Evolutionary conservation across 345 rosid species (phyloP).

Genomic region (Euclidium syriacum): DNA sequence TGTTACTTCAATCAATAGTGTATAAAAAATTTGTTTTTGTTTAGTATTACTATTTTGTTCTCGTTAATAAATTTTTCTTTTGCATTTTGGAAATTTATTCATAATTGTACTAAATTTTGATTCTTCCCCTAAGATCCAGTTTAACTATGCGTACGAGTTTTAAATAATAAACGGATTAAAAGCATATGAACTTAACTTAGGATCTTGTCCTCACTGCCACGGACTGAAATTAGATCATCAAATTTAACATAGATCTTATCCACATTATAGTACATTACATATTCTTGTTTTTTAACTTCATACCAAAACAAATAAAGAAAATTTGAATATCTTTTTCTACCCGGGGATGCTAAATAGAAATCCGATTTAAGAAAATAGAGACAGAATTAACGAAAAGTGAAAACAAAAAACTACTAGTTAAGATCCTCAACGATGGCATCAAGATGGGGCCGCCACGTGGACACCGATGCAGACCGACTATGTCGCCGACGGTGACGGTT

Average conservation of each 20-base stretch:
- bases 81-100: not conserved
- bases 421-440: slow-evolving; percentile 71
- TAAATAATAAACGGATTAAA: not conserved
- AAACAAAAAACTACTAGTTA: slow-evolving; percentile 11
- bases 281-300: not conserved
- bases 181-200: not conserved
- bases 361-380: slow-evolving; percentile 22
- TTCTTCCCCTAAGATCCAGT: slow-evolving; percentile 6
- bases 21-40: not conserved
- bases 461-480: slow-evolving; percentile 42
- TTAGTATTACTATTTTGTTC: not conserved
- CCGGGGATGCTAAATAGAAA: slow-evolving; percentile 15
- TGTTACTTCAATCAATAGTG: not conserved
- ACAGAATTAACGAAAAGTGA: not conserved
- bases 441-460: slow-evolving; percentile 74
- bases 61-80: not conserved
- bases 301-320: not conserved
- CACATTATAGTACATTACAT: slow-evolving; percentile 21
- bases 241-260: slow-evolving; percentile 30
- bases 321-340: not conserved
- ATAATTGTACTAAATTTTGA: not conserved
- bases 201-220: slow-evolving; percentile 7
- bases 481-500: slow-evolving; percentile 42
- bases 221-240: not conserved
- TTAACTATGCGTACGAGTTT: not conserved